phyloP scores from a whole-genome alignment of 2,329 filamentous ascomycete genomes.

The Ophiostoma quercus region DNA sequence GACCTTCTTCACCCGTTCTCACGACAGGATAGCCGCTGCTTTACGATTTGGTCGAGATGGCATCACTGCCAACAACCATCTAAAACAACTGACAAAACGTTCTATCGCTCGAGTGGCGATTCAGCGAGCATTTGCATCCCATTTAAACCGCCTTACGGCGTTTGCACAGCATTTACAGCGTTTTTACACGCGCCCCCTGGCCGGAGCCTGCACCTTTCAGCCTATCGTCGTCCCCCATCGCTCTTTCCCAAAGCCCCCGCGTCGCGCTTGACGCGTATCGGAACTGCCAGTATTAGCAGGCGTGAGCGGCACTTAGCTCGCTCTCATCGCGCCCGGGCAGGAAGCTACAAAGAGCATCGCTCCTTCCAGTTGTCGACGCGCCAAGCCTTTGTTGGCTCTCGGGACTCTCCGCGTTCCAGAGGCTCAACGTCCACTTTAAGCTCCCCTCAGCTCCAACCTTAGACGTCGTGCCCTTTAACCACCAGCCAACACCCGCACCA shows the following conservation, averaged over 20 bases:
- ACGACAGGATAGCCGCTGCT: not conserved
- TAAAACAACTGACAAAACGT: not conserved
- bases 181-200: not conserved
- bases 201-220: not conserved
- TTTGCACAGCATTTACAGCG: not conserved
- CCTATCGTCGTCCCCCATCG: not conserved
- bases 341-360: constrained; percentile 15
- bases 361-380: constrained; percentile 8
- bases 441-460: not conserved
- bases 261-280: not conserved
- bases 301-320: not conserved
- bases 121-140: not conserved
- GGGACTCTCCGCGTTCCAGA: not conserved
- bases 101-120: not conserved
- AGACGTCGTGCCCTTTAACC: not conserved
- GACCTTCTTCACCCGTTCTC: not conserved
- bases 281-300: not conserved
- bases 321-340: not conserved
- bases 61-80: no score
- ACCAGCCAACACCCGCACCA: not conserved
- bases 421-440: not conserved
- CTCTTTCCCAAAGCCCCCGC: not conserved
- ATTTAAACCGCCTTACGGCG: not conserved
- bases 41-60: not conserved
- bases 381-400: constrained; percentile 6